Conservation (phyloP, 768 basidiomycete genomes). For the Hemileccinum impolitum region DNA sequence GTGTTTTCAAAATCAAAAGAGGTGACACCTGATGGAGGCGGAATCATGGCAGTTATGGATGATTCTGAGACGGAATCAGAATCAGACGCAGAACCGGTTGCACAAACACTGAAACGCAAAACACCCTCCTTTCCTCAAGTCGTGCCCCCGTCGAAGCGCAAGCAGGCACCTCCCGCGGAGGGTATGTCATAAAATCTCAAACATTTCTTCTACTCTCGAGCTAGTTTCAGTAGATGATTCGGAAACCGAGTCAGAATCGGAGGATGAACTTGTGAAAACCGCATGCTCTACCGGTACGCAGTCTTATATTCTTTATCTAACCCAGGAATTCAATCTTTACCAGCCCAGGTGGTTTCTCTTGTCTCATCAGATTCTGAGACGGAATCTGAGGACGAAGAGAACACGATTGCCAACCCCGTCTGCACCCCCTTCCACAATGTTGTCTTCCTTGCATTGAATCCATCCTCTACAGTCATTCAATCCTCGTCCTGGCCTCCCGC, state of each 20-base stretch:
- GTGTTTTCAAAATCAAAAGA: conserved; percentile 11
- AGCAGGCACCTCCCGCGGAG: conserved; percentile 6
- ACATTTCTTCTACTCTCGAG: not conserved
- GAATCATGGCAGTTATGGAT: conserved; percentile 1
- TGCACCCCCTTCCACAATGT: conserved; percentile 3
- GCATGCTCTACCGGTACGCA: conserved; percentile 10
- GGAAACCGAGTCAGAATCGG: conserved; percentile 47
- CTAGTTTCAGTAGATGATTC: conserved; percentile 32
- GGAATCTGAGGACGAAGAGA: conserved; percentile 42
- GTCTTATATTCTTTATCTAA: conserved; percentile 10
- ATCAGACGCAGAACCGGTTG: conserved; percentile 17
- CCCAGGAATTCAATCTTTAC: not conserved
- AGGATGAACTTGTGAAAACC: conserved; percentile 17
- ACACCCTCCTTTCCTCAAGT: conserved; percentile 14
- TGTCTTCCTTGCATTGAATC: conserved; percentile 1
- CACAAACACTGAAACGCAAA: conserved; percentile 21
- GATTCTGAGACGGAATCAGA: conserved; percentile 36
- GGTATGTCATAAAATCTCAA: conserved; percentile 13
- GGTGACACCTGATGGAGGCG: not conserved
- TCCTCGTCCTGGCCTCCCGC: conserved; percentile 55
- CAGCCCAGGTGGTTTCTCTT: conserved; percentile 3
- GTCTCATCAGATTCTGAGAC: conserved; percentile 35
- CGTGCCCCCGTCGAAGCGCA: conserved; percentile 17
- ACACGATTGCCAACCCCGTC: conserved; percentile 30
- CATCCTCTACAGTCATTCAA: conserved; percentile 32